phyloP scores from a whole-genome alignment of 2,329 filamentous ascomycete species.

The Diaporthe sp. region DNA sequence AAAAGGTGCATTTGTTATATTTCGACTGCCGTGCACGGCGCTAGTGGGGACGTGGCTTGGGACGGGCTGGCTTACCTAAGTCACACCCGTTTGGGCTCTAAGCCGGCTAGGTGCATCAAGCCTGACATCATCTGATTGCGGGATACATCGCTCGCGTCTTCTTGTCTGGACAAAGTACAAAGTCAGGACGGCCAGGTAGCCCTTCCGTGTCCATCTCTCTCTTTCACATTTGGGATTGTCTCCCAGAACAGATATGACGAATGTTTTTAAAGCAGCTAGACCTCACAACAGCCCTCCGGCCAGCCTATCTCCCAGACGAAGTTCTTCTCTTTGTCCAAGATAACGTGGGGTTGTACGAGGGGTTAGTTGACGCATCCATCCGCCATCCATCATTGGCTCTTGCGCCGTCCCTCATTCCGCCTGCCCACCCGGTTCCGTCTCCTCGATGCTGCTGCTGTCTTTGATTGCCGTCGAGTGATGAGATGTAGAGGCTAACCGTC shows the following conservation, averaged over 20 bases:
- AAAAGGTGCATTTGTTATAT: conserved; percentile 17
- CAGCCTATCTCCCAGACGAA: conserved; percentile 92
- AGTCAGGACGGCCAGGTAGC: neutral
- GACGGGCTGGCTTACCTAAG: conserved; percentile 15
- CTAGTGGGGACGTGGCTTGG: too few species aligned
- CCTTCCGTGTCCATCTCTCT: neutral
- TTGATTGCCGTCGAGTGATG: neutral
- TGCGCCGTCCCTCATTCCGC: neutral
- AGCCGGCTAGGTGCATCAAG: conserved; percentile 22
- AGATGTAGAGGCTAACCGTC: neutral
- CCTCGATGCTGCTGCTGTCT: neutral
- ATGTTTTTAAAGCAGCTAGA: conserved; percentile 98
- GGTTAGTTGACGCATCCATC: conserved; percentile 66
- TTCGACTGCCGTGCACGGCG: conserved; percentile 23
- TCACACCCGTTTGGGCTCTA: conserved; percentile 21
- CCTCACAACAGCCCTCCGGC: conserved; percentile 94
- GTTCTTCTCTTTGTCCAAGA: conserved; percentile 96
- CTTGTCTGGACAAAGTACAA: neutral
- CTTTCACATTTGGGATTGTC: conserved; percentile 38
- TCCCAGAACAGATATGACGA: conserved; percentile 66
- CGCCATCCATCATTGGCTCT: conserved; percentile 17
- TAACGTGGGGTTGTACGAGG: conserved; percentile 96
- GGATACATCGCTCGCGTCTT: neutral
- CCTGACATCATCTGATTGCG: conserved; percentile 10
- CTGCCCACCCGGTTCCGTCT: conserved; percentile 36